Evolutionary conservation across 805 yeast species (phyloP), one percentile per base, ranked within the genome.

Genomic region (Starmerella khaoyaiensis): DNA sequence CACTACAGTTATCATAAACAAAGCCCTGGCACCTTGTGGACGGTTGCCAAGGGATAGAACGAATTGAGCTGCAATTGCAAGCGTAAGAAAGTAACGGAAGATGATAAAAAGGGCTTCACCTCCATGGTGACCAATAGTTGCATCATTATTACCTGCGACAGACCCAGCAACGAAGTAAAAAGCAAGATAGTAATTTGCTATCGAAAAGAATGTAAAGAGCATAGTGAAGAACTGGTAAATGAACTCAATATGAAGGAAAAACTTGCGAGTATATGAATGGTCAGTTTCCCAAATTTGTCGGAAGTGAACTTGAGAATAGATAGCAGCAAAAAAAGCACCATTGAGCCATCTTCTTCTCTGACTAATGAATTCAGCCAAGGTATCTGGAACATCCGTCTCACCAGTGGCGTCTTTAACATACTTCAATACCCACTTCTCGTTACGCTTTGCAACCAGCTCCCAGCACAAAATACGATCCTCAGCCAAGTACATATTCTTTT

Each of bases 331-430:
- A 55, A 90, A 71, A 2, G 98, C 93, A 57, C 99, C 99, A 59
- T 87, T 87, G 44, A 87, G 69, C 98, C 98, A 87, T 66, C 98
- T 76, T 64, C 98, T 78, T 64, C 98, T 77, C 63, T 87, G 98
- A 39, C 90, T 72, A 36, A 87, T 81, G 54, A 90, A 83, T 55
- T 90, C 97, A n/a, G 94, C 79, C 30, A 86, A 68, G n/a, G 69
- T 66, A 53, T 86, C 96, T 6, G 97, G 97, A 35, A 84, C 94
- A 70, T 87, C 97, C 1, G 97, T 87, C 58, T 86, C 96, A 50
- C 95, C 97, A 35, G 76, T 78, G 12, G 96, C 96, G 51, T 75
- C 83, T 51, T 80, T 79, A 38, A 87, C 96, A 56, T 84, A 87
- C 52, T 84, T 80, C 51, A 87, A 65, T 12, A 87, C 79, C 93